Evolutionary conservation across 192 early-diverging fungal genomes (phyloP).

Genomic region (Rhizophlyctis rosea): DNA sequence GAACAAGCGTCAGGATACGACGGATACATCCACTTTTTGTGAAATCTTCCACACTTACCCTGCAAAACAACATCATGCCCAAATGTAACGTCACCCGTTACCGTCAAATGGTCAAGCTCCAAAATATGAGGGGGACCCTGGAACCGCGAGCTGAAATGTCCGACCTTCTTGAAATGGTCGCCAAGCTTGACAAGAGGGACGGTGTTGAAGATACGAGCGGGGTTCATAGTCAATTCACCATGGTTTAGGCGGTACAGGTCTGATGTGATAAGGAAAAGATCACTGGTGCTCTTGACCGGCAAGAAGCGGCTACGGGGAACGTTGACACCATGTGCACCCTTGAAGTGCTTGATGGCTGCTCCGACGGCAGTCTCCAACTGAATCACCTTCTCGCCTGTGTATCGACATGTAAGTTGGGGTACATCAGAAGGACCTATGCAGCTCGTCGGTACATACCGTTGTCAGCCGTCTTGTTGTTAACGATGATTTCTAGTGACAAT

Average conservation of each 20-base stretch:
- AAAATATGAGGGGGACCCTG: slow-evolving; percentile 92
- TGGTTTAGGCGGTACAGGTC: slow-evolving; percentile 92
- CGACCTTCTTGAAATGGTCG: slow-evolving; percentile 96
- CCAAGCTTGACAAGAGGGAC: slow-evolving; percentile 95
- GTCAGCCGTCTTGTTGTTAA: slow-evolving; percentile 94
- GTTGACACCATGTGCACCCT: slow-evolving; percentile 91
- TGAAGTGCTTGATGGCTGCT: slow-evolving; percentile 98
- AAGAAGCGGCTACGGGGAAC: slow-evolving; percentile 97
- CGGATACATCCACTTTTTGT: background rate
- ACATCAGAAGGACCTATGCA: no score
- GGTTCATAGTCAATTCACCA: slow-evolving; percentile 88
- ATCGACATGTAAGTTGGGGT: no score
- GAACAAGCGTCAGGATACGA: background rate
- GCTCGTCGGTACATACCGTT: no score
- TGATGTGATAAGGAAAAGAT: slow-evolving; percentile 94
- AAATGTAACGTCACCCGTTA: slow-evolving; percentile 97
- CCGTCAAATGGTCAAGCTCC: slow-evolving; percentile 96
- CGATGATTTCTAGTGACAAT: slow-evolving; percentile 91
- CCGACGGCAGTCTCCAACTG: slow-evolving; percentile 99
- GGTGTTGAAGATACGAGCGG: slow-evolving; percentile 88
- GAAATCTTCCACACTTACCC: no score
- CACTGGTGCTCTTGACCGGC: slow-evolving; percentile 97
- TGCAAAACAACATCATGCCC: slow-evolving; percentile 85
- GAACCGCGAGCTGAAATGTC: slow-evolving; percentile 86
- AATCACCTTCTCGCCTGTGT: slow-evolving; percentile 96